Evolutionary conservation across 2,329 filamentous ascomycete genomes (phyloP).

Genomic region (Coccinonectria pachysandricola): DNA sequence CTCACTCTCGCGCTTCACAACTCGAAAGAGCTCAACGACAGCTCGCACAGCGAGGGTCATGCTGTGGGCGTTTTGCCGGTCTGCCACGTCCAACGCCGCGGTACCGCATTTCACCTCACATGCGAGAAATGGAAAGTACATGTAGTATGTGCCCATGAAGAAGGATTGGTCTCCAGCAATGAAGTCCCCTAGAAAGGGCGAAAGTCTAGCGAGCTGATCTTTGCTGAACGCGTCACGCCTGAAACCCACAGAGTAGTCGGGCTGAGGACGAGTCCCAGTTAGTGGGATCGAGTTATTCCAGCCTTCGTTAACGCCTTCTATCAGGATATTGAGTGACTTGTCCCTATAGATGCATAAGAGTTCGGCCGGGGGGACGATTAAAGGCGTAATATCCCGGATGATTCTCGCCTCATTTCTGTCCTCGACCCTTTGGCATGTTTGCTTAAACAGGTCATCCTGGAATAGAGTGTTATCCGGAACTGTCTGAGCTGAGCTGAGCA

Average conservation of each 20-base stretch:
- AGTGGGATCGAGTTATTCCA: conserved; percentile 32
- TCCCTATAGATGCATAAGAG: conserved; percentile 19
- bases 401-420: conserved; percentile 27
- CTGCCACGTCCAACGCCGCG: conserved; percentile 25
- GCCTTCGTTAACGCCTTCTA: conserved; percentile 31
- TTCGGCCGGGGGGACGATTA: conserved; percentile 30
- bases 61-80: conserved; percentile 31
- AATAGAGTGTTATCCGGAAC: conserved; percentile 26
- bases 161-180: conserved; percentile 24
- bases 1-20: conserved; percentile 25
- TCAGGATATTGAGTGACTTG: conserved; percentile 12
- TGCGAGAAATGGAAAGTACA: conserved; percentile 40
- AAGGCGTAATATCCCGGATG: conserved; percentile 24
- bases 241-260: conserved; percentile 35
- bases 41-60: conserved; percentile 30
- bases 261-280: conserved; percentile 27
- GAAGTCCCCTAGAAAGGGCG: conserved; percentile 26
- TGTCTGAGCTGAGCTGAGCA: conserved; percentile 1
- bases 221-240: conserved; percentile 29
- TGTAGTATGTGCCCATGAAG: conserved; percentile 34
- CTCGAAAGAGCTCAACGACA: conserved; percentile 28
- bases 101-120: conserved; percentile 37
- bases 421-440: conserved; percentile 22
- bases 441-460: conserved; percentile 26
- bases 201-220: conserved; percentile 30